phyloP scores from a whole-genome alignment of 129 eudicot species.

The Escallonia rubra region DNA sequence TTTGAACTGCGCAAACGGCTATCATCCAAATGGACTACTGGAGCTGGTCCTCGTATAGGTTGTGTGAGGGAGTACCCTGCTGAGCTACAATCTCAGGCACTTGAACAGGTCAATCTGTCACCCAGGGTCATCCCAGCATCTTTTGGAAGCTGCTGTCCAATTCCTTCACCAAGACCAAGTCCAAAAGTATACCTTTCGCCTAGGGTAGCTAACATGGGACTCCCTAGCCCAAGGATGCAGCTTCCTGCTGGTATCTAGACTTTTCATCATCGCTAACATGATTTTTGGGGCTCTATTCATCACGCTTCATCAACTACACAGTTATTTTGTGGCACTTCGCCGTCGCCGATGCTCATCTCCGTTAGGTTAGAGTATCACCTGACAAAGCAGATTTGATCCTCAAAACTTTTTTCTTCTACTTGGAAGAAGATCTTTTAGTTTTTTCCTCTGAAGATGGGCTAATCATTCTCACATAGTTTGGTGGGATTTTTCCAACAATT shows the following conservation, averaged over 20 bases:
- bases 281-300: too few relatives aligned
- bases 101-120: constrained; percentile 48
- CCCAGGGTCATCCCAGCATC: constrained; percentile 17
- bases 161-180: constrained; percentile 65
- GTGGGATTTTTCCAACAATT: too few relatives aligned
- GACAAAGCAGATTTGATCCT: too few relatives aligned
- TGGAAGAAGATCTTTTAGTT: too few relatives aligned
- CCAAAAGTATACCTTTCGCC: constrained; percentile 43
- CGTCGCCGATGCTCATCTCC: too few relatives aligned
- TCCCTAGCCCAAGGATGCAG: constrained; percentile 25
- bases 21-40: constrained; percentile 53
- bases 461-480: too few relatives aligned
- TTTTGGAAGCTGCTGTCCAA: constrained; percentile 31
- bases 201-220: constrained; percentile 42
- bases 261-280: too few relatives aligned
- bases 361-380: too few relatives aligned
- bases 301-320: too few relatives aligned
- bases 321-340: too few relatives aligned
- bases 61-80: constrained; percentile 56
- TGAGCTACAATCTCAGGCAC: constrained; percentile 50
- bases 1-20: constrained; percentile 13
- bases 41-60: constrained; percentile 60
- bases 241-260: neutral
- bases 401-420: too few relatives aligned
- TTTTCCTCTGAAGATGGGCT: too few relatives aligned